Evolutionary conservation across 176 grass and related monocot genomes (phyloP).

Genomic region (Luzula sylvatica): DNA sequence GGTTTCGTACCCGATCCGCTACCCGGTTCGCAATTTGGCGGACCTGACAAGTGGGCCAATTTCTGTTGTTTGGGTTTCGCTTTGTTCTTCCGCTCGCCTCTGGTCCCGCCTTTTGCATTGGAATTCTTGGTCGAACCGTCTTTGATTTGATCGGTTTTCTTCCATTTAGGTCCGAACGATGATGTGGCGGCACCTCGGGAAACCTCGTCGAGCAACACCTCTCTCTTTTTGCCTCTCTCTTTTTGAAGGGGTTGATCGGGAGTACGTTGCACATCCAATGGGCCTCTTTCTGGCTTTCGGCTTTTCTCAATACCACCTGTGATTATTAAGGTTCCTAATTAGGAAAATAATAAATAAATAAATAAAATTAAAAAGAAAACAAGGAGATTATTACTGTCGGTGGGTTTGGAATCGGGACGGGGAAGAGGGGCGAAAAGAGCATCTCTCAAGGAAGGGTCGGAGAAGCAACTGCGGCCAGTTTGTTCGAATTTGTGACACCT

Average conservation of each 20-base stretch:
- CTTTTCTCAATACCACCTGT: constrained; percentile 30
- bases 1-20: constrained; percentile 11
- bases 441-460: constrained; percentile 45
- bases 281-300: constrained; percentile 39
- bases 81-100: constrained; percentile 71
- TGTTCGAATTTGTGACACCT: constrained; percentile 62
- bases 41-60: constrained; percentile 57
- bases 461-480: constrained; percentile 69
- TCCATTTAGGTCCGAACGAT: constrained; percentile 46
- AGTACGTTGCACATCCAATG: constrained; percentile 34
- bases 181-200: constrained; percentile 10
- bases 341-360: constrained; percentile 8
- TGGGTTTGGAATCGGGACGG: constrained; percentile 23
- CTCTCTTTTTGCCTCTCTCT: constrained; percentile 24
- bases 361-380: background rate
- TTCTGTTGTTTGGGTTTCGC: constrained; percentile 83
- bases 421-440: constrained; percentile 37
- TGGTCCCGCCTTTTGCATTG: constrained; percentile 47
- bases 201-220: constrained; percentile 33
- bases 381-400: constrained; percentile 31
- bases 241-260: background rate
- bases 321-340: constrained; percentile 12
- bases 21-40: constrained; percentile 20
- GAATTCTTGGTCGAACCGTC: constrained; percentile 48
- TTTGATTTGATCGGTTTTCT: constrained; percentile 55